These are phyloP conservation scores for Glarea lozoyensis DNA, from an alignment of 495 filamentous ascomycete species.

Conservation along the genomic window DNA sequence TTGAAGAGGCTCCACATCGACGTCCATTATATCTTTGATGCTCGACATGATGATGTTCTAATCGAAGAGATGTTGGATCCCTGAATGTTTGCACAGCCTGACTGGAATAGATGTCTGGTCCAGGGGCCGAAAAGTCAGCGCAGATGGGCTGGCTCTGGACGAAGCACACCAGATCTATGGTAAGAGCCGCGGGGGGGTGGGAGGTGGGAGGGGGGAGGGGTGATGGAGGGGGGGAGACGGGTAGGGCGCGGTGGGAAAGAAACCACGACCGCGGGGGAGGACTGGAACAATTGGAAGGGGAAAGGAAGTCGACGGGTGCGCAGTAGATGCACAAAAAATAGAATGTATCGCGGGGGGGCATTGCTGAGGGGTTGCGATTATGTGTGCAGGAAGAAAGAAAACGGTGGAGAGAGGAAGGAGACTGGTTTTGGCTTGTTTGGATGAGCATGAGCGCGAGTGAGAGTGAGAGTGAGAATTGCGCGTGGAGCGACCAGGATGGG, in stretches of 20 bases:
- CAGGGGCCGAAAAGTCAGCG: slow-evolving; percentile 14
- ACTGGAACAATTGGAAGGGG: slow-evolving; percentile 1
- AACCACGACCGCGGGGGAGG: too few relatives aligned
- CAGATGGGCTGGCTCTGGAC: slow-evolving; percentile 13
- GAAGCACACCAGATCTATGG: slow-evolving; percentile 9
- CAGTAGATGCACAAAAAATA: slow-evolving; percentile 18
- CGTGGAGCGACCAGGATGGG: too few relatives aligned
- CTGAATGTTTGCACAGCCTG: slow-evolving; percentile 19
- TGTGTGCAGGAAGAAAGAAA: slow-evolving; percentile 1
- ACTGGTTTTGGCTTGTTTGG: slow-evolving; percentile 1
- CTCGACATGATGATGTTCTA: slow-evolving; percentile 19
- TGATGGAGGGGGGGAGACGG: too few relatives aligned
- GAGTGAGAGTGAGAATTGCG: too few relatives aligned
- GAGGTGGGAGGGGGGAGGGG: too few relatives aligned
- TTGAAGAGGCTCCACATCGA: slow-evolving; percentile 22
- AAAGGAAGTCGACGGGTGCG: slow-evolving; percentile 4
- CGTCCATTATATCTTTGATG: slow-evolving; percentile 26
- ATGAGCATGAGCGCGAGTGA: too few relatives aligned
- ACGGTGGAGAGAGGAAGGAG: slow-evolving; percentile 3
- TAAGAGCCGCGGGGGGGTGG: slow-evolving; percentile 4
- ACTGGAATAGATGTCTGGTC: slow-evolving; percentile 14
- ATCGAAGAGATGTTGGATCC: slow-evolving; percentile 17
- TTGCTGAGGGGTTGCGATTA: slow-evolving; percentile 15
- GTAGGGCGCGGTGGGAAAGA: too few relatives aligned
- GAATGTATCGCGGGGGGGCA: slow-evolving; percentile 18